Evolutionary conservation across 2,329 filamentous ascomycete genomes (phyloP).

Genomic region (Scorias spongiosa): DNA sequence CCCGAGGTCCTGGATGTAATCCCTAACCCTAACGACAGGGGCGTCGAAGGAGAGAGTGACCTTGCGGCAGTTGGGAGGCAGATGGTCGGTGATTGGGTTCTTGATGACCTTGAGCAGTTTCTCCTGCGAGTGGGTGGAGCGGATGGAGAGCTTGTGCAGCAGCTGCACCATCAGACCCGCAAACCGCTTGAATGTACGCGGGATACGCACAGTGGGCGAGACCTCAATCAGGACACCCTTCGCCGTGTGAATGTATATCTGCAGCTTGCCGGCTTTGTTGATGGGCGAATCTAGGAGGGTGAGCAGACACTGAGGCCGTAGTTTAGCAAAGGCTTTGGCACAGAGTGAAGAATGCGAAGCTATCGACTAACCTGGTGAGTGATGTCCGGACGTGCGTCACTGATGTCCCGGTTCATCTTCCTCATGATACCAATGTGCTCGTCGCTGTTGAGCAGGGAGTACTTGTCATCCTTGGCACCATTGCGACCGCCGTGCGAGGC

Average conservation of each 20-base stretch:
- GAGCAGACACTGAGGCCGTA: constrained; percentile 61
- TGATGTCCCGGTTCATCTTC: constrained; percentile 98
- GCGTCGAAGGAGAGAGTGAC: constrained; percentile 93
- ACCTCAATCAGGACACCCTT: constrained; percentile 97
- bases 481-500: constrained; percentile 47
- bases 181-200: constrained; percentile 96
- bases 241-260: constrained; percentile 97
- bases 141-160: constrained; percentile 85
- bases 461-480: constrained; percentile 74
- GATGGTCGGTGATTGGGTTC: constrained; percentile 92
- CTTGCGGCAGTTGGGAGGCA: constrained; percentile 94
- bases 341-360: too few species aligned
- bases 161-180: constrained; percentile 97
- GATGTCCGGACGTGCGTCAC: constrained; percentile 92
- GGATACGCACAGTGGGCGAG: constrained; percentile 93
- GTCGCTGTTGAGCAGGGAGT: constrained; percentile 93
- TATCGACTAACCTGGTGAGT: constrained; percentile 72
- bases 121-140: constrained; percentile 91
- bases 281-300: constrained; percentile 94
- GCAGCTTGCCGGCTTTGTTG: constrained; percentile 94
- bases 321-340: constrained; percentile 5
- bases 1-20: constrained; percentile 69
- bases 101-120: constrained; percentile 95
- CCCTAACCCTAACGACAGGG: constrained; percentile 68
- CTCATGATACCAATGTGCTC: constrained; percentile 98